Evolutionary conservation across 2,329 filamentous ascomycete species (phyloP), one percentile per base, ranked within the genome.

Genomic region (Claviceps sorghi): DNA sequence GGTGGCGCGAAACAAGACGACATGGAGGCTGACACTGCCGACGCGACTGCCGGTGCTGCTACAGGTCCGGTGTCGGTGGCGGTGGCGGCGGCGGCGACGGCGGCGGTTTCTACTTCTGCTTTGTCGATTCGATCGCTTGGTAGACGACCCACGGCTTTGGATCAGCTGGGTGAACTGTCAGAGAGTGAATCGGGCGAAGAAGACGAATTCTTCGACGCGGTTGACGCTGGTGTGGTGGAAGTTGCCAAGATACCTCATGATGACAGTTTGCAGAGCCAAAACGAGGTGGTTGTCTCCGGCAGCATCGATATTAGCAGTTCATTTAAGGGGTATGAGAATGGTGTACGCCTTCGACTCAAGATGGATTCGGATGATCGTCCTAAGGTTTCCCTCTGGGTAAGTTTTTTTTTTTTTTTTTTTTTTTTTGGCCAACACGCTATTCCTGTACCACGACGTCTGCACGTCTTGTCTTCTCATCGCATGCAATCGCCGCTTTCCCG

Each of bases 201-300:
- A 48, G 86, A 95, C 50, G 91, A 97, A 64, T 98, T 98, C 66
- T 98, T 97, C 60, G 93, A 98, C 69, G 93, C 93, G 9, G 84
- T 98, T 6, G 93, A 95, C 66, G 87, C 90, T 43, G 93, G 93
- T 15, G 86, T 93, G 61, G 87, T 97, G 17, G 84, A 95, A 59
- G 82, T 94, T 7, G 72, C 84, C 4, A 80, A 83, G 53, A 75
- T 88, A 69, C 80, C 84, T 5, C 69, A 72, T 32, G 67, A 72
- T 42, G 67, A 77, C 15, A 59, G 64, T 22, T 64, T 64, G 4
- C 66, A 71, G 34, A 29, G 17, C 26, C 68, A 72, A 42, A 71
- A 73, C 45, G 72, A 62, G 17, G 59, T 69, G 36, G 63, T 67
- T 6, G 61, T 67, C 13, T 71, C 71, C 1, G 71, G 68, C 2